Evolutionary conservation across 2,329 filamentous ascomycete genomes (phyloP).

Genomic region (Fusarium incarnatum): DNA sequence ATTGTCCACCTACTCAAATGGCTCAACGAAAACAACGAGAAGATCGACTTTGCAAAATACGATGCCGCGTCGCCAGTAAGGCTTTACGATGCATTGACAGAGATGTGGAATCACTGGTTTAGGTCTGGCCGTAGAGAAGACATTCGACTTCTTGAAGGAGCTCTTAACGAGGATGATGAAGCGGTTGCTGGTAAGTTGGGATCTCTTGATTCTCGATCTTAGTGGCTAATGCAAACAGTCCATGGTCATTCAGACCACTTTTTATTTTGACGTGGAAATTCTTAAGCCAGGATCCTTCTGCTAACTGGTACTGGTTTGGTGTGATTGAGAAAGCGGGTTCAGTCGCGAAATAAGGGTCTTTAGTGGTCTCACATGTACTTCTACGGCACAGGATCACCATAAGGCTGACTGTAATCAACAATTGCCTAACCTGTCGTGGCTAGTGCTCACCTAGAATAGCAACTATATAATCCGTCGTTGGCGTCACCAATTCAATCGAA

Average conservation of each 20-base stretch:
- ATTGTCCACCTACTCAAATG: not conserved
- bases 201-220: too few relatives aligned
- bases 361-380: too few relatives aligned
- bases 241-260: too few relatives aligned
- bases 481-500: not conserved
- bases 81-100: not conserved
- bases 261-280: too few relatives aligned
- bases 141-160: not conserved
- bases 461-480: not conserved
- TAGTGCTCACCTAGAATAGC: not conserved
- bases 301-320: not conserved
- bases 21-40: not conserved
- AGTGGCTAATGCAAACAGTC: too few relatives aligned
- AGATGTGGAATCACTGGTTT: not conserved
- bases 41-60: not conserved
- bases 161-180: not conserved
- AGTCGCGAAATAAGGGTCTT: not conserved
- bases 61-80: not conserved
- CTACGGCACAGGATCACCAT: not conserved
- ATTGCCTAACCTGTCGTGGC: not conserved
- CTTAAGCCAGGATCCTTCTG: not conserved
- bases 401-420: not conserved
- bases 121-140: accelerated
- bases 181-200: too few relatives aligned
- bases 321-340: accelerated